Evolutionary conservation across 495 filamentous ascomycete genomes (phyloP).

Genomic region (Penicillium turbatum): DNA sequence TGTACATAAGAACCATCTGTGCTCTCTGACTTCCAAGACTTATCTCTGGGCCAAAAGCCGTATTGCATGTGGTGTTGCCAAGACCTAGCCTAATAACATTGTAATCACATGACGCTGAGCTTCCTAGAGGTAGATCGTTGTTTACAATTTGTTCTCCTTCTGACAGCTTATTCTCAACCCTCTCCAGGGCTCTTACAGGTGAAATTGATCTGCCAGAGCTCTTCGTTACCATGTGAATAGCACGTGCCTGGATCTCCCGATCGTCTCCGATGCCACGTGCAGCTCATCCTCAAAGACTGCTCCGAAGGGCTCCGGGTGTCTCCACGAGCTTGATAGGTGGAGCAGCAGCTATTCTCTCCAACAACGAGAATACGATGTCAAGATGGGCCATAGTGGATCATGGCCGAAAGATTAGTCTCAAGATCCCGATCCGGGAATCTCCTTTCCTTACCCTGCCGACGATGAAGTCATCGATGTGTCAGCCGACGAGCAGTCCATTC

Average conservation of each 20-base stretch:
- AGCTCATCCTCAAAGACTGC: constrained; percentile 16
- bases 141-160: background rate
- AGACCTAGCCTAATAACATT: background rate
- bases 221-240: constrained; percentile 15
- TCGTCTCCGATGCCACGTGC: constrained; percentile 15
- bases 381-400: constrained; percentile 15
- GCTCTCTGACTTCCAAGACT: too few species aligned
- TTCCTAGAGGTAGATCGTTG: too few species aligned
- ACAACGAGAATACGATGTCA: constrained; percentile 5
- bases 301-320: constrained; percentile 26
- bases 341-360: background rate
- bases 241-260: constrained; percentile 20
- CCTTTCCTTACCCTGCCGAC: constrained; percentile 9
- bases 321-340: constrained; percentile 11
- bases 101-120: background rate
- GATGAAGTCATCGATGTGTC: constrained; percentile 30
- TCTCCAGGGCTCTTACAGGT: background rate
- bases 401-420: constrained; percentile 1
- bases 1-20: too few species aligned
- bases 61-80: constrained; percentile 3
- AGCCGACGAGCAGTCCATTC: constrained; percentile 10
- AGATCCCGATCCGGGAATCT: constrained; percentile 19
- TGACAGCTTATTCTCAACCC: background rate
- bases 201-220: background rate
- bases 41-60: too few species aligned